A percentile compares a stretch with the other conserved stretches of the same genome.
These are phyloP conservation scores for Pharus latifolius DNA, from an alignment of 176 grass and related monocot genomes.

Conservation along the genomic window DNA sequence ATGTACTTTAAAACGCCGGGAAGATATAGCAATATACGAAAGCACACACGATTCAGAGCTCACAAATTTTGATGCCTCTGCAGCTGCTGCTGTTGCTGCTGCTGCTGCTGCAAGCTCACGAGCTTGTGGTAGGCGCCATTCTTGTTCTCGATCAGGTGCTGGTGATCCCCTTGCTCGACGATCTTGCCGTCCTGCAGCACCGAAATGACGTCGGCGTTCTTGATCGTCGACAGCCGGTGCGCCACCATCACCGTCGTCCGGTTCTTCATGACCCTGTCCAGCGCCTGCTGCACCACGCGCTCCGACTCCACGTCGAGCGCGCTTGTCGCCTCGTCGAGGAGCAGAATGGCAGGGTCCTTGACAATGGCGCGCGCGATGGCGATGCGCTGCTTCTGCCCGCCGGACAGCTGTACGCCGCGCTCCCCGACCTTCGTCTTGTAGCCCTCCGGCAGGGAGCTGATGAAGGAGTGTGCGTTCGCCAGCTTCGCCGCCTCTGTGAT, in stretches of 20 bases:
- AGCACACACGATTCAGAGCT: neutral
- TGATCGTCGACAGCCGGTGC: constrained; percentile 82
- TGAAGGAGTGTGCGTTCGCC: constrained; percentile 93
- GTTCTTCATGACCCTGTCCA: constrained; percentile 81
- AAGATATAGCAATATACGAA: neutral
- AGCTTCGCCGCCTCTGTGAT: constrained; percentile 72
- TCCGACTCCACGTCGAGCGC: constrained; percentile 87
- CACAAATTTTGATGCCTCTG: constrained; percentile 13
- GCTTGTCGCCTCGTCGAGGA: constrained; percentile 92
- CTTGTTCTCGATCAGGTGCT: constrained; percentile 54
- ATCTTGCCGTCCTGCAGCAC: constrained; percentile 89
- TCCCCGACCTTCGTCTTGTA: constrained; percentile 87
- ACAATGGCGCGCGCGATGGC: constrained; percentile 92
- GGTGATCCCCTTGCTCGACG: constrained; percentile 74
- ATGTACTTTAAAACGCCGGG: neutral
- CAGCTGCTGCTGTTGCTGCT: constrained; percentile 29
- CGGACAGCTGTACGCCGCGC: constrained; percentile 85
- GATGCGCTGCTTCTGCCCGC: constrained; percentile 90
- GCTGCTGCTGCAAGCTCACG: constrained; percentile 68
- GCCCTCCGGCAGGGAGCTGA: constrained; percentile 82
- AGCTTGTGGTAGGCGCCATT: constrained; percentile 77
- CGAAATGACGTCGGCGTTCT: constrained; percentile 83
- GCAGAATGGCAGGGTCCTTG: constrained; percentile 66
- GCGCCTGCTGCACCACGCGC: constrained; percentile 80
- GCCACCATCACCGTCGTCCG: constrained; percentile 89